These are phyloP conservation scores for Penicillium flavigenum DNA, from an alignment of 495 filamentous ascomycete species.

Conservation along the genomic window DNA sequence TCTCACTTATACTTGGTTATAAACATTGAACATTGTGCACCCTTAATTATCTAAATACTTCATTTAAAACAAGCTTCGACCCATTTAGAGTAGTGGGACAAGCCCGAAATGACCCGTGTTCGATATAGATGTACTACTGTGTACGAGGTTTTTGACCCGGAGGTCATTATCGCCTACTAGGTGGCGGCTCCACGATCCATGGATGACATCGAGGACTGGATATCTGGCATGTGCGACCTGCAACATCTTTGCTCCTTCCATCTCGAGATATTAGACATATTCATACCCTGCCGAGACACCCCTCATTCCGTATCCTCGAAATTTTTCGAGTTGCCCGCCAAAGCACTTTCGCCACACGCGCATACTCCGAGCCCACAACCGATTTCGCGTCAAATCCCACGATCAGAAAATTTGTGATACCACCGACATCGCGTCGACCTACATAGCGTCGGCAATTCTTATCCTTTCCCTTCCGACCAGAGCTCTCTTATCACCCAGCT, in stretches of 20 bases:
- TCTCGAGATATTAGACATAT: neutral
- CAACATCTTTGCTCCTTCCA: neutral
- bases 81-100: neutral
- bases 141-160: neutral
- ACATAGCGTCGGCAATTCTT: slow-evolving; percentile 14
- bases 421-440: slow-evolving; percentile 17
- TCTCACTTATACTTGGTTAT: neutral
- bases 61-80: neutral
- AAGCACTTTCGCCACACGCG: slow-evolving; percentile 23
- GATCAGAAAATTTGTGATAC: slow-evolving; percentile 3
- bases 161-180: neutral
- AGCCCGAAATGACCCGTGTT: neutral
- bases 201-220: slow-evolving; percentile 18
- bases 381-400: slow-evolving; percentile 18
- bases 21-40: neutral
- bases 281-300: neutral
- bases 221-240: slow-evolving; percentile 4
- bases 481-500: slow-evolving; percentile 48
- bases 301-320: neutral
- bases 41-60: neutral
- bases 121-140: neutral
- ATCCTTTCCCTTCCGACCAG: slow-evolving; percentile 20
- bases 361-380: slow-evolving; percentile 22
- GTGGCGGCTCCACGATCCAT: slow-evolving; percentile 12
- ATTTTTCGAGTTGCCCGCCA: neutral